Conservation (phyloP, 371 early-diverging fungal genomes). For the Lichtheimia hyalospora region DNA sequence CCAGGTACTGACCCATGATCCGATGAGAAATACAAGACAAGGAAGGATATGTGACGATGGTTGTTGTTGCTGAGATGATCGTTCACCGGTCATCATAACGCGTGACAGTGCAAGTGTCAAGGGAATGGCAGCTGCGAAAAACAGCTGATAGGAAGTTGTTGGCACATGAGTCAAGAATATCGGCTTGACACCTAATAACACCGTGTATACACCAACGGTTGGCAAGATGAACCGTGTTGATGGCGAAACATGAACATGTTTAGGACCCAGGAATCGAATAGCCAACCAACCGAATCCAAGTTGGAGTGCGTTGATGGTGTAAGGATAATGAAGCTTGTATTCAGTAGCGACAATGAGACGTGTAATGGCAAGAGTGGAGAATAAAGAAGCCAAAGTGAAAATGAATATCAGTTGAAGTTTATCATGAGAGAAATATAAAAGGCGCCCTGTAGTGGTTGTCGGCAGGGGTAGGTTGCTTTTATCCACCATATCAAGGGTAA, state of each 20-base stretch:
- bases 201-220: background rate
- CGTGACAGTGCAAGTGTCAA: background rate
- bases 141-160: background rate
- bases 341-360: constrained; percentile 5
- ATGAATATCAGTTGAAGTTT: background rate
- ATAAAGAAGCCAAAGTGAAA: constrained; percentile 8
- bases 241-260: background rate
- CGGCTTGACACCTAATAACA: constrained; percentile 6
- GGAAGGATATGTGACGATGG: background rate
- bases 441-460: background rate
- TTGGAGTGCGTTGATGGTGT: constrained; percentile 9
- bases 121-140: constrained; percentile 9
- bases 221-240: background rate
- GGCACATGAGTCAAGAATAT: constrained; percentile 13
- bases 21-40: background rate
- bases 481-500: background rate
- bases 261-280: background rate
- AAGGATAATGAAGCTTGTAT: constrained; percentile 14
- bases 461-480: background rate
- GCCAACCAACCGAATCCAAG: constrained; percentile 6
- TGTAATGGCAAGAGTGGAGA: constrained; percentile 3
- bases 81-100: background rate
- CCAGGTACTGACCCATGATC: constrained; percentile 2
- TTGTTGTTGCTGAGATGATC: no score
- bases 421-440: background rate